These are phyloP conservation scores for Epithemia pelagica DNA, from an alignment of 108 stramenopile genomes.

Conservation along the genomic window DNA sequence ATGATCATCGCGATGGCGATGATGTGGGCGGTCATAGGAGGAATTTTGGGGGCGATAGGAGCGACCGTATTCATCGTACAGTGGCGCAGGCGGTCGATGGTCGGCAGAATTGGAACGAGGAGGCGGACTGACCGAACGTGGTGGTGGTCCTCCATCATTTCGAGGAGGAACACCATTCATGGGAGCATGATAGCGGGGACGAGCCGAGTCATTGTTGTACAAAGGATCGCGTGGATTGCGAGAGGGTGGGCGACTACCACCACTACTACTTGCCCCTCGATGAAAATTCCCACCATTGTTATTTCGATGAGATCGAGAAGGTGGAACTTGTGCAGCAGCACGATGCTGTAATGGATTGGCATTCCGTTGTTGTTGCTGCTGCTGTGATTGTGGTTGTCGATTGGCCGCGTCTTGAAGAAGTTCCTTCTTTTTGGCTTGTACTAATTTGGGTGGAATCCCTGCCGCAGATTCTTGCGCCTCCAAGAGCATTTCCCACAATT, in stretches of 20 bases:
- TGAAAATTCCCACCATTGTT: neutral
- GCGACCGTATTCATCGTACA: neutral
- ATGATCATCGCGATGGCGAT: neutral
- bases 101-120: neutral
- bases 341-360: neutral
- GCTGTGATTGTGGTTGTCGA: neutral
- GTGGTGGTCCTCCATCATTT: neutral
- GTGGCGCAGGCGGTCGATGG: neutral
- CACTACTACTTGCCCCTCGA: no score
- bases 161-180: neutral
- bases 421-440: conserved; percentile 84
- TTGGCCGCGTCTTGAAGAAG: conserved; percentile 20
- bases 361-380: conserved; percentile 1
- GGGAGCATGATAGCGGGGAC: no score
- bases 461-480: conserved; percentile 55
- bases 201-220: no score
- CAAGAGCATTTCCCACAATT: conserved; percentile 74
- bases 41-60: neutral
- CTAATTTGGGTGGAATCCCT: conserved; percentile 63
- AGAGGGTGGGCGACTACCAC: neutral
- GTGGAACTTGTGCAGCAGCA: neutral
- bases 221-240: neutral
- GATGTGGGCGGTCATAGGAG: neutral
- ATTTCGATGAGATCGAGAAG: neutral
- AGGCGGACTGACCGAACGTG: conserved; percentile 8